These are phyloP conservation scores for Nephelium lappaceum DNA, from an alignment of 345 rosid genomes.

Conservation along the genomic window DNA sequence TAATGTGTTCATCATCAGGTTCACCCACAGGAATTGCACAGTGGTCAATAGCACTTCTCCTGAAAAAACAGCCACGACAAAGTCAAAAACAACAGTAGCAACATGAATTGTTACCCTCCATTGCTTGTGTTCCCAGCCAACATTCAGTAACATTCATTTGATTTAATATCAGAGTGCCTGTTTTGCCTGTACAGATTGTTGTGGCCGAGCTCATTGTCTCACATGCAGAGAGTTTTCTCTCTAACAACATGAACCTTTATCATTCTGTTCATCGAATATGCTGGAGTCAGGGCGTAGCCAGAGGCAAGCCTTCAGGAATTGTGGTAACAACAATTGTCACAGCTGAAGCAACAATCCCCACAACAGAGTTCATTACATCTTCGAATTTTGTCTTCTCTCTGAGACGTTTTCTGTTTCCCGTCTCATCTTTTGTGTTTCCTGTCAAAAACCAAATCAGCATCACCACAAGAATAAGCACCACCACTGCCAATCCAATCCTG, in stretches of 20 bases:
- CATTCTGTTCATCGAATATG: slow-evolving; percentile 51
- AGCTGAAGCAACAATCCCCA: slow-evolving; percentile 36
- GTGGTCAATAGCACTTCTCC: slow-evolving; percentile 44
- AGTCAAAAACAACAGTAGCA: slow-evolving; percentile 42
- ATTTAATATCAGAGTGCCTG: slow-evolving; percentile 54
- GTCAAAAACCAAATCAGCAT: background rate
- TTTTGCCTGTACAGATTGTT: slow-evolving; percentile 56
- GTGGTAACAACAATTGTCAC: slow-evolving; percentile 41
- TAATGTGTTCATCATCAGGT: slow-evolving; percentile 48
- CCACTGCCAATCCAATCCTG: slow-evolving; percentile 28
- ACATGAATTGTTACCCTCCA: slow-evolving; percentile 21
- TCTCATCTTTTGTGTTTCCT: slow-evolving; percentile 28
- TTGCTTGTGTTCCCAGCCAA: slow-evolving; percentile 36
- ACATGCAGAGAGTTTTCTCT: slow-evolving; percentile 54
- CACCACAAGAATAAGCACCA: slow-evolving; percentile 32
- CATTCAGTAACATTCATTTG: slow-evolving; percentile 42
- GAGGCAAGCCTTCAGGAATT: slow-evolving; percentile 49
- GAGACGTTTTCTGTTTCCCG: slow-evolving; percentile 21
- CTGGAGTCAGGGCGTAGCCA: slow-evolving; percentile 44
- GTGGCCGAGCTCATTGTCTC: slow-evolving; percentile 66
- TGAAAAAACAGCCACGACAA: slow-evolving; percentile 39
- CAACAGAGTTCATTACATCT: slow-evolving; percentile 32
- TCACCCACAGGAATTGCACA: slow-evolving; percentile 50
- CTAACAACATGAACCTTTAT: slow-evolving; percentile 49
- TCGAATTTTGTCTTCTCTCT: slow-evolving; percentile 26